A percentile compares a stretch with the other conserved stretches of the same genome.
These are phyloP conservation scores for Galerina sulciceps DNA, from an alignment of 768 basidiomycete species.

Conservation along the genomic window DNA sequence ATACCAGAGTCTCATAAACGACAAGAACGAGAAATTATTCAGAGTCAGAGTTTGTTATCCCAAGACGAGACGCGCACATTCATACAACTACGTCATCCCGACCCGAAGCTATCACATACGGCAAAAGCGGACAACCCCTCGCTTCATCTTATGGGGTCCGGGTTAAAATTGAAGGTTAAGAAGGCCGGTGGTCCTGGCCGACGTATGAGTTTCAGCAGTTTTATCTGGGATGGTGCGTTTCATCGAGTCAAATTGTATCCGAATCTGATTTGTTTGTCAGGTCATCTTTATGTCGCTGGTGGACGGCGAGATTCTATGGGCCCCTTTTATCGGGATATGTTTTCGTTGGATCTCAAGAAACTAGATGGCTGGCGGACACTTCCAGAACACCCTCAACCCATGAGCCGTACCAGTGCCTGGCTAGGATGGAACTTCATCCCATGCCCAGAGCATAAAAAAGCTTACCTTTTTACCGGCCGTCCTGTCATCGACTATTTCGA, in stretches of 20 bases:
- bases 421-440: slow-evolving; percentile 26
- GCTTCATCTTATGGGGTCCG: slow-evolving; percentile 38
- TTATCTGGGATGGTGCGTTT: slow-evolving; percentile 32
- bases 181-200: slow-evolving; percentile 17
- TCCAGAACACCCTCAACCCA: slow-evolving; percentile 28
- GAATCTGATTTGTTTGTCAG: slow-evolving; percentile 8
- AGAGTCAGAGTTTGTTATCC: neutral
- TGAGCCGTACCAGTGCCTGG: slow-evolving; percentile 14
- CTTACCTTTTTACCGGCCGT: slow-evolving; percentile 39
- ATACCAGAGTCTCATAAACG: slow-evolving; percentile 16
- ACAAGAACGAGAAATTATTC: neutral
- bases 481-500: slow-evolving; percentile 37
- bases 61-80: slow-evolving; percentile 1
- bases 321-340: slow-evolving; percentile 31
- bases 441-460: slow-evolving; percentile 31
- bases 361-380: slow-evolving; percentile 28
- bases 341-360: slow-evolving; percentile 28
- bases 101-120: slow-evolving; percentile 14
- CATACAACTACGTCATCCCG: slow-evolving; percentile 30
- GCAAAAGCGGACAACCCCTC: neutral
- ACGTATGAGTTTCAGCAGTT: slow-evolving; percentile 25
- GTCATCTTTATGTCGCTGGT: slow-evolving; percentile 32
- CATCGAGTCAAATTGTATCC: neutral
- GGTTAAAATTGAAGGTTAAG: slow-evolving; percentile 30
- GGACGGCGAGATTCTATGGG: slow-evolving; percentile 26